These are phyloP conservation scores for Bidens hawaiensis DNA, from an alignment of 140 eudicot genomes.

Conservation along the genomic window DNA sequence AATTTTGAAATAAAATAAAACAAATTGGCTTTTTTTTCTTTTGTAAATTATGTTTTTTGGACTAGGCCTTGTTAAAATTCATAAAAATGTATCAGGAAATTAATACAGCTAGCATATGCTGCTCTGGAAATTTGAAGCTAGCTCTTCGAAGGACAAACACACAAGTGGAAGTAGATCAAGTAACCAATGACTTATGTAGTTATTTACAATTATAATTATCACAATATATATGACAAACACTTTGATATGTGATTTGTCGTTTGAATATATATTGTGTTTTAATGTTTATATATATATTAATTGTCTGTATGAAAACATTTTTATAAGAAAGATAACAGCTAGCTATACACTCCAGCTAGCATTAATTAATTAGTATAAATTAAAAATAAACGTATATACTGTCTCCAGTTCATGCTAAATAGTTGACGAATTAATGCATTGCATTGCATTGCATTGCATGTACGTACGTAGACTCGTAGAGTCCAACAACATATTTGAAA, in stretches of 20 bases:
- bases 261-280: too few species aligned
- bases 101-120: constrained; percentile 17
- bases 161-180: constrained; percentile 32
- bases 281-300: not conserved
- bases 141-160: constrained; percentile 17
- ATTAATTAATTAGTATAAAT: too few species aligned
- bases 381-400: not conserved
- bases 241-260: not conserved
- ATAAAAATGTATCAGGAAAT: not conserved
- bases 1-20: not conserved
- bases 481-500: constrained; percentile 16
- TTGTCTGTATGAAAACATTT: not conserved
- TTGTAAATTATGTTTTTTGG: not conserved
- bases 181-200: too few species aligned
- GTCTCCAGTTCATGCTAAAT: constrained; percentile 22
- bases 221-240: not conserved
- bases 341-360: too few species aligned
- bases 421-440: constrained; percentile 1
- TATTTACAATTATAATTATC: not conserved
- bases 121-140: constrained; percentile 17
- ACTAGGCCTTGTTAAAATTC: not conserved
- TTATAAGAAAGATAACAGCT: not conserved
- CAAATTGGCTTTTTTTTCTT: not conserved
- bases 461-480: not conserved
- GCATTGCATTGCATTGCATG: constrained; percentile 9